A percentile compares a stretch with the other conserved stretches of the same genome.
phyloP scores from a whole-genome alignment of 2,329 filamentous ascomycete genomes.

The Aspergillus intermedius region DNA sequence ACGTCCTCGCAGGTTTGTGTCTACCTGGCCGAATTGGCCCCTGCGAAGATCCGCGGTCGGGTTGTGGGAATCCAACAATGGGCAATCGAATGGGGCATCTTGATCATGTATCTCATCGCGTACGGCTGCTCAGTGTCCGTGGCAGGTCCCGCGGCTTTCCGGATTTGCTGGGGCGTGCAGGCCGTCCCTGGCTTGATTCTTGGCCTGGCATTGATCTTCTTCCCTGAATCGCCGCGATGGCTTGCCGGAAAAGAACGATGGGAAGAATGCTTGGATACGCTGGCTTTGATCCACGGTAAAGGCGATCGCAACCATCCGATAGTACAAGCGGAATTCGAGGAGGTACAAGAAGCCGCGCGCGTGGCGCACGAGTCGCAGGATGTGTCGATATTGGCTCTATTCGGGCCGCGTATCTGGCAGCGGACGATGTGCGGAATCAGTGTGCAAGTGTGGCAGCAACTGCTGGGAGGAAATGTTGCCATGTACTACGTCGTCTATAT shows the following conservation, averaged over 20 bases:
- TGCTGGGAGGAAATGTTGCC: constrained; percentile 53
- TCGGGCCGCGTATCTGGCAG: constrained; percentile 45
- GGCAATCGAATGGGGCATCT: constrained; percentile 39
- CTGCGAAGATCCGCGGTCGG: constrained; percentile 35
- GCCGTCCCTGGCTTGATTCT: constrained; percentile 54
- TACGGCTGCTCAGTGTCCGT: constrained; percentile 32
- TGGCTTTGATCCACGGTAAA: constrained; percentile 53
- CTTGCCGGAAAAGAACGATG: constrained; percentile 54
- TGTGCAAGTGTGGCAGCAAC: constrained; percentile 52
- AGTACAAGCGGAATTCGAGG: constrained; percentile 48
- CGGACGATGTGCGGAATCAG: constrained; percentile 48
- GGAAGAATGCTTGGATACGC: constrained; percentile 45
- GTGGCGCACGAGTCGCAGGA: constrained; percentile 27
- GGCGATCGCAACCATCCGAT: constrained; percentile 50
- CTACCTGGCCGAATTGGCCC: constrained; percentile 40
- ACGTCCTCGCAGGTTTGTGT: constrained; percentile 41
- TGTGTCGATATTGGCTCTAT: constrained; percentile 35
- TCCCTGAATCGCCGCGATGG: constrained; percentile 58
- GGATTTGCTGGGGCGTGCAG: constrained; percentile 59
- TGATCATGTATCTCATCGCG: constrained; percentile 41
- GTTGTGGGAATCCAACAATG: constrained; percentile 42
- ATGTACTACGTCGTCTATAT: constrained; percentile 58
- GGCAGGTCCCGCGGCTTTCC: constrained; percentile 42
- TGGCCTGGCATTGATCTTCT: constrained; percentile 49
- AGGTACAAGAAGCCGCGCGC: constrained; percentile 28